Percentiles rank a stretch among this genome's conserved stretches.
phyloP scores from a whole-genome alignment of 305 asterid species.

The Petunia hybrid region DNA sequence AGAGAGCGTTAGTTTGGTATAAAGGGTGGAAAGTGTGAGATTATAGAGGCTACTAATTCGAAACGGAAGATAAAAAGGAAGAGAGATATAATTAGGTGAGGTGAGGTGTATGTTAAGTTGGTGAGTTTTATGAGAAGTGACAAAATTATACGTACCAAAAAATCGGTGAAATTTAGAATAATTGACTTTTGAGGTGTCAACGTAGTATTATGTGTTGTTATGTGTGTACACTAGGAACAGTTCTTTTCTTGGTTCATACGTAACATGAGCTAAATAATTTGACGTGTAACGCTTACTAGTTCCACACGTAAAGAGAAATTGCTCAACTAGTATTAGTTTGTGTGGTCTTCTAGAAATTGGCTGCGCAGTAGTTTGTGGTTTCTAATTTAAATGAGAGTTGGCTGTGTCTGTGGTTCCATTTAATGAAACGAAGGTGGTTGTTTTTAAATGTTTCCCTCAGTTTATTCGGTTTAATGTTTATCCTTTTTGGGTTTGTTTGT shows the following conservation, averaged over 20 bases:
- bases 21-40: constrained; percentile 43
- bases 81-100: constrained; percentile 48
- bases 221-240: not conserved
- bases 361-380: constrained; percentile 14
- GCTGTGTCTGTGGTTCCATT: not conserved
- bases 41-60: constrained; percentile 35
- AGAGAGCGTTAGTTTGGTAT: constrained; percentile 36
- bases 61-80: constrained; percentile 23
- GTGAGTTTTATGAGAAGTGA: constrained; percentile 35
- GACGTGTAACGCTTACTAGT: constrained; percentile 6
- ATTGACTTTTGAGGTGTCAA: constrained; percentile 19
- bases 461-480: not conserved
- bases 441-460: not conserved
- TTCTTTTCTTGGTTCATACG: constrained; percentile 43
- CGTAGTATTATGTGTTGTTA: not conserved
- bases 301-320: constrained; percentile 18
- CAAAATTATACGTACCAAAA: not conserved
- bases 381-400: constrained; percentile 9
- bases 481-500: not conserved
- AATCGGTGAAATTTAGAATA: constrained; percentile 31
- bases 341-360: constrained; percentile 31
- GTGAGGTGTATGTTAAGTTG: constrained; percentile 47
- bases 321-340: not conserved
- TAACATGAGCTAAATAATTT: constrained; percentile 7
- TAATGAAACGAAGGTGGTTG: too few species aligned